These are phyloP conservation scores for Iris pallida DNA, from an alignment of 116 monocot genomes.

Conservation along the genomic window DNA sequence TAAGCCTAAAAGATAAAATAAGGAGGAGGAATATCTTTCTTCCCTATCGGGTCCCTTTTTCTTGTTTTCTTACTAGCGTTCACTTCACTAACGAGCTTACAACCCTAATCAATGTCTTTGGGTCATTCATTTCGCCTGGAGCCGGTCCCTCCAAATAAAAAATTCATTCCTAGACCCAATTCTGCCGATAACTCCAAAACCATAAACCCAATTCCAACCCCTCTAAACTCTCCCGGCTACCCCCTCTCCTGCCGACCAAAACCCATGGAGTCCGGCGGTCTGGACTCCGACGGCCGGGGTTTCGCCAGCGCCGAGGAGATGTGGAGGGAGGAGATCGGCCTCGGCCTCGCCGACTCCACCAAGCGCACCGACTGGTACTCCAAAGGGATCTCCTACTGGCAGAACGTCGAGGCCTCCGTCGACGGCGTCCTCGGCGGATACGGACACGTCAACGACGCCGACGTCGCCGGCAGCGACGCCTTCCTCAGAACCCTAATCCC, in stretches of 20 bases:
- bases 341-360: conserved; percentile 18
- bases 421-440: conserved; percentile 96
- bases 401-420: conserved; percentile 87
- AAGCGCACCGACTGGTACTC: conserved; percentile 81
- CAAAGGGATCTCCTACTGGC: conserved; percentile 91
- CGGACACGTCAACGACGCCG: conserved; percentile 67
- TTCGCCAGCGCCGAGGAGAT: conserved; percentile 73
- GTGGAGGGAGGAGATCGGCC: conserved; percentile 83
- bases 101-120: too few relatives aligned
- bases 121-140: too few relatives aligned
- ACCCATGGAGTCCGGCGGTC: conserved; percentile 61
- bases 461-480: conserved; percentile 78
- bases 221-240: background rate
- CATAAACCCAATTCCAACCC: background rate
- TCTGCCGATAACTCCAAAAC: too few relatives aligned
- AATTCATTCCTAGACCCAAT: too few relatives aligned
- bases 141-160: too few relatives aligned
- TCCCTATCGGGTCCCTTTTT: too few relatives aligned
- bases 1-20: too few relatives aligned
- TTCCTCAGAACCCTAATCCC: conserved; percentile 60
- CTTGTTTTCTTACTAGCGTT: too few relatives aligned
- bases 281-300: conserved; percentile 58
- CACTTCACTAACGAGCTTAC: too few relatives aligned
- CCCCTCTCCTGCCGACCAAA: background rate
- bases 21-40: too few relatives aligned